phyloP scores from a whole-genome alignment of 2,329 filamentous ascomycete genomes.

The Rhexocercosporidium sp. region DNA sequence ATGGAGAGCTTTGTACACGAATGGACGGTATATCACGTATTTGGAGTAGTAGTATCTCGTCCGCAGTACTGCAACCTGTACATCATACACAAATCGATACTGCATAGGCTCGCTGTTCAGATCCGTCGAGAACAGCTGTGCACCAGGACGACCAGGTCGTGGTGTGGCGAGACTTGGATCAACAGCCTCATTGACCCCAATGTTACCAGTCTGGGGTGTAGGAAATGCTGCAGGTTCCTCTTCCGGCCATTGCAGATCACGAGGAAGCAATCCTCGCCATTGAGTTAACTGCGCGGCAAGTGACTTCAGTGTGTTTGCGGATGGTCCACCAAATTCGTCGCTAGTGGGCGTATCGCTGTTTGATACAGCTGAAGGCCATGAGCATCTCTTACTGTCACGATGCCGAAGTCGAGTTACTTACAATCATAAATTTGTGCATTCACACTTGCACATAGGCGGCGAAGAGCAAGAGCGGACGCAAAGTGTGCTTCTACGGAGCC shows the following conservation, averaged over 20 bases:
- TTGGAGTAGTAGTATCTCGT: constrained; percentile 64
- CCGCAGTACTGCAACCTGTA: constrained; percentile 61
- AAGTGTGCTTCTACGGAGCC: constrained; percentile 55
- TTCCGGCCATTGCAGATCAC: constrained; percentile 62
- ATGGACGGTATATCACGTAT: constrained; percentile 62
- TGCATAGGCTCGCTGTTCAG: constrained; percentile 49
- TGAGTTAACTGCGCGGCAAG: constrained; percentile 59
- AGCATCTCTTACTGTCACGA: constrained; percentile 2
- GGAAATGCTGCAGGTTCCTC: constrained; percentile 52
- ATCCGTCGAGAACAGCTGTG: constrained; percentile 52
- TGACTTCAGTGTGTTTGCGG: constrained; percentile 52
- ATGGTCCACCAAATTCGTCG: constrained; percentile 30
- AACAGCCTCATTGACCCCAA: constrained; percentile 34
- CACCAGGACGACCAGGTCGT: constrained; percentile 36
- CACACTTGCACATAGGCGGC: constrained; percentile 57
- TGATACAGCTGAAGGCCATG: constrained; percentile 26
- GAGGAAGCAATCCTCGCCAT: constrained; percentile 62
- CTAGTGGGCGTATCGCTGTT: constrained; percentile 22
- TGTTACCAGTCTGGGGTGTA: constrained; percentile 37
- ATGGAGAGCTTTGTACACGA: constrained; percentile 64
- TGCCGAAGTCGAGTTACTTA: constrained; percentile 42
- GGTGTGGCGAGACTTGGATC: constrained; percentile 30
- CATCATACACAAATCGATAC: constrained; percentile 59
- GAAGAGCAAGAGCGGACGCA: constrained; percentile 62
- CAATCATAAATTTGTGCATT: constrained; percentile 57